Base-by-base conservation (phyloP, 495 filamentous ascomycete genomes). In the Sporormia fimetaria region DNA sequence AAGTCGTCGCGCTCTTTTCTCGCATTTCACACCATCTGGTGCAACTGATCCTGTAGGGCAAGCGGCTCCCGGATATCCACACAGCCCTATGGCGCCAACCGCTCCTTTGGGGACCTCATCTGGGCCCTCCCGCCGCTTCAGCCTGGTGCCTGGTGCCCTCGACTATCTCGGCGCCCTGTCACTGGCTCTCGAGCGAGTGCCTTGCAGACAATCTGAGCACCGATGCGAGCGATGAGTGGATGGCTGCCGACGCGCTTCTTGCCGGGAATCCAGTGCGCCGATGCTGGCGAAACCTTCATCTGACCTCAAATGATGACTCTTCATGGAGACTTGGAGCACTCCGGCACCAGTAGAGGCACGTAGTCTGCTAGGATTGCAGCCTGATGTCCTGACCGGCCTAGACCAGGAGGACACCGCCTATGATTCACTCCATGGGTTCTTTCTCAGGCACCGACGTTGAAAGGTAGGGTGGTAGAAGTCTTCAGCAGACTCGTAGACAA, bases 291-390 rank as follows among this genome's bases (percentile, higher is more conserved):
- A 11, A 10, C 14, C 33, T 33, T 17, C 30, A 39, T 15, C 33
- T 38, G 43, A 42, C 32, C 38, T 40, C 45, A 33, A 37, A 16
- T 23, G 29, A 54, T 54, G 51, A 54, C 51, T 54, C 51, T 32
- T 45, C 25, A 9, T 0, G 15, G 22, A 21, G 8, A 3, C 22
- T 31, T 22, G 20, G 2, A 4, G 23, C 17, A 20, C 24, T 37
- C 21, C 22, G 35, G 35, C 41, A 33, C 23, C n/a, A 14, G 12
- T 22, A 37, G 40, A 31, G 28, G 45, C 51, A 44, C 45, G 26
- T 32, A 23, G 15, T 29, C 29, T 37, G 36, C 41, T 42, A 28
- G 25, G n/a, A 9, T 28, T 20, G 40, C 45, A 40, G 45, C 44
- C 45, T 49, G 36, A 49, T 22, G n/a, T 24, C 33, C 21, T 35